Evolutionary conservation across 139 green algal species (phyloP), one percentile per base, ranked within the genome.

Genomic region (Coelastrella sp.): DNA sequence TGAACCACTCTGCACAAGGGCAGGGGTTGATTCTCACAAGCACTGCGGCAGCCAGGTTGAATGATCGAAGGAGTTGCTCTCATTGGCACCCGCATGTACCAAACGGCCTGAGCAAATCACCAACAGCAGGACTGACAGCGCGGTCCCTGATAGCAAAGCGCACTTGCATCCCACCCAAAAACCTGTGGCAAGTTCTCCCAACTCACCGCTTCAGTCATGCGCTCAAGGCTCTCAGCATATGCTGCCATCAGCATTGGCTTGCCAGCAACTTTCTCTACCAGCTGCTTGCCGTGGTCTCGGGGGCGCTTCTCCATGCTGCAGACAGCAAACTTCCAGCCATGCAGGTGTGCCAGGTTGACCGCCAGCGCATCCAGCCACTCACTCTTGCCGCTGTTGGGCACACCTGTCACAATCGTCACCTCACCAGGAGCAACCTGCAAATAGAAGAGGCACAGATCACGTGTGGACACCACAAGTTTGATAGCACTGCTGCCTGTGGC

Each of bases 361-460:
- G 97, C 89, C 76, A 99, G 95, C 19, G 97, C 97, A 89, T 99
- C 98, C 25, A 99, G 94, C 97, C 97, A 99, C 93, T 99, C 97
- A 49, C 89, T 96, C 94, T 99, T 99, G 90, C 98, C 98, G 27
- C 93, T 97, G 95, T 99, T 99, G 90, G 98, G 98, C 61, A 99
- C 95, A 20, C 98, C 98, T 60, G 98, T 99, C 25, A 99, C 96
- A 8, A 99, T 95, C 7, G 96, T 99, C 58, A 99, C 95, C 95
- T 99, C 98, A 6, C 98, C 98, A 0, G 97, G 96, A 11, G 90
- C 80, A 9, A 91, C 87, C 78, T 86, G 78, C 3, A 27, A 11
- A 24, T 15, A 81, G 24, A 24, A n/a, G 8, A 4, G 15, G 24
- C 68, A 19, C 19, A 25, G 5, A 70, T 5, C 63, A 70, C 5